A percentile compares a stretch with the other conserved stretches of the same genome.
Evolutionary conservation across 2,329 filamentous ascomycete genomes (phyloP).

Genomic region (Pochonia chlamydosporia): DNA sequence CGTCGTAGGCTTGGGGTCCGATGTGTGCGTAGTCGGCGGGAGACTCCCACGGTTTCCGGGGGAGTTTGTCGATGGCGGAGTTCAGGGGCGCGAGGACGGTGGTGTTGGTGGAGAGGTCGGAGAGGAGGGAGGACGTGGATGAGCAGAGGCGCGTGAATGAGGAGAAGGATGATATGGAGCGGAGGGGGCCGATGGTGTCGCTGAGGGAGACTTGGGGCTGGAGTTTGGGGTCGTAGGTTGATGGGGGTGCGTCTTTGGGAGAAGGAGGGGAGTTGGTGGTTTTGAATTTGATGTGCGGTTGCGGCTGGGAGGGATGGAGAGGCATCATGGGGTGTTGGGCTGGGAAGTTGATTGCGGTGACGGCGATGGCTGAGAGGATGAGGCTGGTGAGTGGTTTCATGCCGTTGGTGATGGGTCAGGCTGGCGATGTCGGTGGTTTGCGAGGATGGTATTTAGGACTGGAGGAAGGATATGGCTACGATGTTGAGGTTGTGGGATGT

Average conservation of each 20-base stretch:
- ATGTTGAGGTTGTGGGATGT: not conserved
- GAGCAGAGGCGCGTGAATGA: constrained; percentile 72
- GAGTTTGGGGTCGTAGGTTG: constrained; percentile 6
- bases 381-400: not conserved
- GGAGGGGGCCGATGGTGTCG: constrained; percentile 76
- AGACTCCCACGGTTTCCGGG: constrained; percentile 82
- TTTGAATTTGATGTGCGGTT: constrained; percentile 6
- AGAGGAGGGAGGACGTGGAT: constrained; percentile 61
- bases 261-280: not conserved
- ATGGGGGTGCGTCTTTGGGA: constrained; percentile 11
- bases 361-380: not conserved
- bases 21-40: constrained; percentile 63
- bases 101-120: constrained; percentile 61
- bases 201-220: constrained; percentile 60
- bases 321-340: not conserved
- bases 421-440: not conserved
- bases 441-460: not conserved
- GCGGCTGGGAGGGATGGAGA: not conserved
- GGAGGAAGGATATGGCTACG: not conserved
- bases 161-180: constrained; percentile 78
- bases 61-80: constrained; percentile 68
- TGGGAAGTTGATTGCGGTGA: not conserved
- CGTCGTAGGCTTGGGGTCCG: constrained; percentile 70
- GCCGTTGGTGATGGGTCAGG: not conserved
- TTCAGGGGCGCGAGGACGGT: constrained; percentile 88